Base-by-base conservation (phyloP, 108 stramenopile species). In the Bacterosira constricta region DNA sequence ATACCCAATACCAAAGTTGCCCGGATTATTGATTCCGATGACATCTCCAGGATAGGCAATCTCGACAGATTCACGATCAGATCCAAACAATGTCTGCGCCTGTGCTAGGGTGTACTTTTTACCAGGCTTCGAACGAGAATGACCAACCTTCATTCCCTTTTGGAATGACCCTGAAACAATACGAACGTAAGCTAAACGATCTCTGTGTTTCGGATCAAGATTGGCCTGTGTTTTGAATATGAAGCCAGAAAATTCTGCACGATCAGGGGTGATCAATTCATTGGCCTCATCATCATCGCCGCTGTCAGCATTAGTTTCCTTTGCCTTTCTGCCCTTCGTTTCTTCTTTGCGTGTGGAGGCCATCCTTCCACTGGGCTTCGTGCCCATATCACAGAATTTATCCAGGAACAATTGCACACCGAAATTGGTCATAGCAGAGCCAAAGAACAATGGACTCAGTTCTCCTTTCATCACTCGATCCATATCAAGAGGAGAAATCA, bases 141-240 rank as follows among this genome's bases (percentile, higher is more conserved):
- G 92, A 27, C 83, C 82, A 2, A 90, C 53, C 72, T 97, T 97
- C 96, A 98, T 97, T 12, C 97, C 97, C 75, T 97, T 97, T 50
- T 90, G 86, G 80, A 90, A 98, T 8, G 73, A 75, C 9, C 97
- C 97, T 4, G 91, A 92, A 0, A 96, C 90, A 25, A 98, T 82
- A 8, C 97, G 80, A 13, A 98, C 83, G 74, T 96, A 98, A 12
- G 97, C 96, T 56, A 98, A 66, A 29, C 97, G 80, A 85, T 98
- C 97, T 35, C 97, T 85, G 77, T 98, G 97, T 44, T 96, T 93
- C 5, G 97, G 97, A 70, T 98, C 96, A 45, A 98, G 71, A 77
- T 98, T 98, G 55, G 97, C 97, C 67, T 98, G 97, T 27, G 96
- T 96, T 79, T 98, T 98, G 84, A 98, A 98, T 26, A 97, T 82